Evolutionary conservation across 73 alveolate species (phyloP).

Genomic region (Tetrahymena thermophila): DNA sequence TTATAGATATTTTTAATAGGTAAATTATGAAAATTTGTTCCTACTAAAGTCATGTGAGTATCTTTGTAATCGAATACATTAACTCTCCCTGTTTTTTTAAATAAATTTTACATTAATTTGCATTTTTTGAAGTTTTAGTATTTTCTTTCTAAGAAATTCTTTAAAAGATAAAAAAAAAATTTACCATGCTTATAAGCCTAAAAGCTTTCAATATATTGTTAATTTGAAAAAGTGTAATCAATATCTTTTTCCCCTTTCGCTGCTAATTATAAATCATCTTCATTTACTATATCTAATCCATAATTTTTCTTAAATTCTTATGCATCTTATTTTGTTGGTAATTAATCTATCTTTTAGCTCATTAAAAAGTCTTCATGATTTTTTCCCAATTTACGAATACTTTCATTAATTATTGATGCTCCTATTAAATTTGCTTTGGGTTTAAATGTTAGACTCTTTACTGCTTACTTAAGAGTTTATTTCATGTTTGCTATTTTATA

Average conservation of each 20-base stretch:
- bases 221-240: neutral
- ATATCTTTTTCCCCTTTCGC: neutral
- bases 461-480: neutral
- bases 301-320: neutral
- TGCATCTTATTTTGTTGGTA: neutral
- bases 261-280: neutral
- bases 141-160: neutral
- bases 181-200: neutral
- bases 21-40: constrained; percentile 21
- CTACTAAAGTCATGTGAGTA: constrained; percentile 21
- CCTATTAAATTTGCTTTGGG: neutral
- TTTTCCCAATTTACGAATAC: neutral
- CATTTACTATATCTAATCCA: neutral
- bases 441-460: neutral
- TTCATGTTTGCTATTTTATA: neutral
- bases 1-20: constrained; percentile 23
- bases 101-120: neutral
- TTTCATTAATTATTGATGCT: neutral
- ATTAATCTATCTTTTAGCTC: neutral
- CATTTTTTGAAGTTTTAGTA: neutral
- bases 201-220: neutral
- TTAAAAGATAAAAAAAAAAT: neutral
- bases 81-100: constrained; percentile 19
- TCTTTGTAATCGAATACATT: constrained; percentile 28
- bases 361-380: neutral